Percentiles rank a stretch among this genome's conserved stretches.
phyloP scores from a whole-genome alignment of 2,329 filamentous ascomycete genomes.

The Aureobasidium musti region DNA sequence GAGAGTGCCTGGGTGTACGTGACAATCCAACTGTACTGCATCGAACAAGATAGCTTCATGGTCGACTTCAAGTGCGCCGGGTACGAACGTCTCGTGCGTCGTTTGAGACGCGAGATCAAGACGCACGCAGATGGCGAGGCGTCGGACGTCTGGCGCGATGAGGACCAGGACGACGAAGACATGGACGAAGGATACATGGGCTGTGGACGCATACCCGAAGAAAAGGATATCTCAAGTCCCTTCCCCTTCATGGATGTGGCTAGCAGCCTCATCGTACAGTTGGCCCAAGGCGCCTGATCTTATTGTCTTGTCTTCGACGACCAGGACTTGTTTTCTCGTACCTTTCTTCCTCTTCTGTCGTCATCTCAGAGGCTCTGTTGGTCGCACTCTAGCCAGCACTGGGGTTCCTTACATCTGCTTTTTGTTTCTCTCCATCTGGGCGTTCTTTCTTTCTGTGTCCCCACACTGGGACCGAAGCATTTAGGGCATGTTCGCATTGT shows the following conservation, averaged over 20 bases:
- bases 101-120: slow-evolving; percentile 43
- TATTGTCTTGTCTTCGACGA: neutral
- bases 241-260: slow-evolving; percentile 96
- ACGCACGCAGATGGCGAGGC: slow-evolving; percentile 41
- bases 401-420: neutral
- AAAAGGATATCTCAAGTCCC: slow-evolving; percentile 93
- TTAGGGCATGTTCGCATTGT: slow-evolving; percentile 5
- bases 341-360: neutral
- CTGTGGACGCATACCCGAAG: slow-evolving; percentile 62
- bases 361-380: neutral
- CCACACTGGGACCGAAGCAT: neutral
- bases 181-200: slow-evolving; percentile 47
- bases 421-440: neutral
- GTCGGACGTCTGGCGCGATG: slow-evolving; percentile 37
- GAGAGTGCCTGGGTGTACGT: slow-evolving; percentile 89
- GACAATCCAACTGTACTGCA: slow-evolving; percentile 93
- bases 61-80: slow-evolving; percentile 99
- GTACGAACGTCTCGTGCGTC: slow-evolving; percentile 78
- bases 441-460: neutral
- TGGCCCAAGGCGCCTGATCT: slow-evolving; percentile 71
- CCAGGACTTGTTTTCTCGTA: neutral
- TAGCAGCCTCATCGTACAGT: slow-evolving; percentile 85
- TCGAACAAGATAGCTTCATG: slow-evolving; percentile 88
- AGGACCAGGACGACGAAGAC: slow-evolving; percentile 39
- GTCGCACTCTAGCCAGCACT: neutral